A percentile compares a stretch with the other conserved stretches of the same genome.
These are phyloP conservation scores for Leishmania braziliensis DNA, from an alignment of 208 protist genomes.

Conservation along the genomic window DNA sequence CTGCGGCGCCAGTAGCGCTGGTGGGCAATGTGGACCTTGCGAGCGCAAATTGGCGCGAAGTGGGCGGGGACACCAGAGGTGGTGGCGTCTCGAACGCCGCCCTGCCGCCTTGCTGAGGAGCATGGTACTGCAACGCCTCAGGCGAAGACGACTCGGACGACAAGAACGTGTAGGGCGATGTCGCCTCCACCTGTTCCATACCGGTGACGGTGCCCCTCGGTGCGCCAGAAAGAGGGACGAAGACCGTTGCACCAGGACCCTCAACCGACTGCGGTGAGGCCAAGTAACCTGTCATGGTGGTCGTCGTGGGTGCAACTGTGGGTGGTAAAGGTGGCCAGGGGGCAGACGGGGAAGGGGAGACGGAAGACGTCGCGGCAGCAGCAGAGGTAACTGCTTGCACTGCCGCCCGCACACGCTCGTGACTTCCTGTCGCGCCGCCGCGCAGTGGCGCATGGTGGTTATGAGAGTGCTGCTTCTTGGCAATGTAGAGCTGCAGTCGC, in stretches of 20 bases:
- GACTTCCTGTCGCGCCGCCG: constrained; percentile 1
- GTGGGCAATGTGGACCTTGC: not conserved
- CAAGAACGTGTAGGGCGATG: constrained; percentile 14
- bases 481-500: constrained; percentile 52
- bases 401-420: constrained; percentile 8
- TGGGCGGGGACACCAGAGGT: not conserved
- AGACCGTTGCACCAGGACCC: not conserved
- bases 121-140: not conserved
- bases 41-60: not conserved
- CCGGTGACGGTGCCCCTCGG: not conserved
- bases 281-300: not conserved
- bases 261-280: not conserved
- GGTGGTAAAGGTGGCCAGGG: constrained; percentile 13
- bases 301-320: not conserved
- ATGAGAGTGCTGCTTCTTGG: constrained; percentile 30
- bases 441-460: not conserved
- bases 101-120: not conserved
- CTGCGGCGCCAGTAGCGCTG: not conserved
- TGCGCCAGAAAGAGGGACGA: not conserved
- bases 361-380: not conserved
- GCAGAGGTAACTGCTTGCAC: constrained; percentile 1
- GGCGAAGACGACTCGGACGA: constrained; percentile 9
- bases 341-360: not conserved
- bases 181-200: not conserved
- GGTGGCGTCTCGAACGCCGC: not conserved